Evolutionary conservation across 1,139 yeast genomes (phyloP).

Genomic region (Kodamaea suecica): DNA sequence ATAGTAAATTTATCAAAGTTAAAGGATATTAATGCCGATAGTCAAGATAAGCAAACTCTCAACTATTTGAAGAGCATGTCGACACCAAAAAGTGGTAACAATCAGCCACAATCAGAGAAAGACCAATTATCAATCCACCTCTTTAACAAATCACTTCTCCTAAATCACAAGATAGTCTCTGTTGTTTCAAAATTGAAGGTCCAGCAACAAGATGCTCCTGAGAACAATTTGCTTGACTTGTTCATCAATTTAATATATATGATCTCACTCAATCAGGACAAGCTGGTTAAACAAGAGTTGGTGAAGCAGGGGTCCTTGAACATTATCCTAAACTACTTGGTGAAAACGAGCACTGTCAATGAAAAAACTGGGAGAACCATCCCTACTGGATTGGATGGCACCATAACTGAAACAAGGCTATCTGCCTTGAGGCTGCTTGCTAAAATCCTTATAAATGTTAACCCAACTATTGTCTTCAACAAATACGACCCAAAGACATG

Average conservation of each 20-base stretch:
- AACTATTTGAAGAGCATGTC: slow-evolving; percentile 36
- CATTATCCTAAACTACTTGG: slow-evolving; percentile 35
- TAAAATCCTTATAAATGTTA: slow-evolving; percentile 40
- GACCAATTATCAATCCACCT: slow-evolving; percentile 24
- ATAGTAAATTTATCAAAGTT: slow-evolving; percentile 37
- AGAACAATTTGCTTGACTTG: slow-evolving; percentile 16
- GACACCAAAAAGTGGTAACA: slow-evolving; percentile 21
- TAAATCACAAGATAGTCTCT: slow-evolving; percentile 25
- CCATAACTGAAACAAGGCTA: slow-evolving; percentile 22
- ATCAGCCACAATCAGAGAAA: slow-evolving; percentile 21
- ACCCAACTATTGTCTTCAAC: slow-evolving; percentile 39
- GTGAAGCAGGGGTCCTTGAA: slow-evolving; percentile 48
- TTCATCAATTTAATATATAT: slow-evolving; percentile 24
- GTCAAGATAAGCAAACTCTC: slow-evolving; percentile 20
- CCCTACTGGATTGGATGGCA: not conserved
- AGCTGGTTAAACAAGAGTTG: slow-evolving; percentile 30
- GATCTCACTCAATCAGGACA: slow-evolving; percentile 26
- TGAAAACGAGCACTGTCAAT: slow-evolving; percentile 27
- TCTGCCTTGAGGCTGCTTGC: slow-evolving; percentile 38
- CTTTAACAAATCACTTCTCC: slow-evolving; percentile 31
- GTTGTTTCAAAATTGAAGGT: slow-evolving; percentile 26
- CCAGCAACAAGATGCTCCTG: slow-evolving; percentile 15
- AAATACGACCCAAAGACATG: slow-evolving; percentile 39
- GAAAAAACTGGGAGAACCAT: slow-evolving; percentile 8
- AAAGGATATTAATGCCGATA: slow-evolving; percentile 16